A percentile compares a stretch with the other conserved stretches of the same genome.
phyloP scores from a whole-genome alignment of 768 basidiomycete genomes.

The Podaxis carcinomalis region DNA sequence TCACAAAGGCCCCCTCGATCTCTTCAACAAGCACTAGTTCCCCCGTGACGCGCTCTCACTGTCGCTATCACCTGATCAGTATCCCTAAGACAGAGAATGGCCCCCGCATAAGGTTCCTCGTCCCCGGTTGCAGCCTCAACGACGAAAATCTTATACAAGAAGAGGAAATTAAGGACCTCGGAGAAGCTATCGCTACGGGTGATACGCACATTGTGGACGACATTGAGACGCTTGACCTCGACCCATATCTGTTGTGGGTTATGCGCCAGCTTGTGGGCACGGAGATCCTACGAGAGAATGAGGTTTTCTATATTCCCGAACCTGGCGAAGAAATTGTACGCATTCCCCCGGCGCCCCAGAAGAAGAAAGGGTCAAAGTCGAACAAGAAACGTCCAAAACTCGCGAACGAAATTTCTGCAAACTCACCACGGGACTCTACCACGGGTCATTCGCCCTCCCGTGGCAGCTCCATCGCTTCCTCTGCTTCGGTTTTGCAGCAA shows the following conservation, averaged over 20 bases:
- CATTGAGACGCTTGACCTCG: slow-evolving; percentile 48
- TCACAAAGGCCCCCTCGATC: slow-evolving; percentile 16
- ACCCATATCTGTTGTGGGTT: slow-evolving; percentile 48
- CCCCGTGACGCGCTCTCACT: slow-evolving; percentile 64
- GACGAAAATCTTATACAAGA: slow-evolving; percentile 54
- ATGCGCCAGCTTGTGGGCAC: slow-evolving; percentile 61
- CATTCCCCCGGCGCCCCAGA: slow-evolving; percentile 8
- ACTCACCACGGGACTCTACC: neutral
- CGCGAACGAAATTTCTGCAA: neutral
- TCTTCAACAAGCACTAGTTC: slow-evolving; percentile 28
- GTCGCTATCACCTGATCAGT: slow-evolving; percentile 66
- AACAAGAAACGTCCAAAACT: neutral
- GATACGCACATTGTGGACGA: slow-evolving; percentile 40
- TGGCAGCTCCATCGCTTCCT: neutral
- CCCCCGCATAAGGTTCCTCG: slow-evolving; percentile 55
- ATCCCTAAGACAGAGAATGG: slow-evolving; percentile 51
- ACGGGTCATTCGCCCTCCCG: neutral
- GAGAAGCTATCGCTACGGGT: slow-evolving; percentile 50
- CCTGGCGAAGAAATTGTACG: slow-evolving; percentile 39
- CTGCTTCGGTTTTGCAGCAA: slow-evolving; percentile 5
- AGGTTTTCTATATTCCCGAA: slow-evolving; percentile 58
- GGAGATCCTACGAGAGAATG: slow-evolving; percentile 60
- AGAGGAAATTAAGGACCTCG: slow-evolving; percentile 58
- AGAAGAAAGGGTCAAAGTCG: neutral
- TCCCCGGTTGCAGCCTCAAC: slow-evolving; percentile 64